Conservation (phyloP, 805 yeast genomes). For the Lipomyces starkeyi region DNA sequence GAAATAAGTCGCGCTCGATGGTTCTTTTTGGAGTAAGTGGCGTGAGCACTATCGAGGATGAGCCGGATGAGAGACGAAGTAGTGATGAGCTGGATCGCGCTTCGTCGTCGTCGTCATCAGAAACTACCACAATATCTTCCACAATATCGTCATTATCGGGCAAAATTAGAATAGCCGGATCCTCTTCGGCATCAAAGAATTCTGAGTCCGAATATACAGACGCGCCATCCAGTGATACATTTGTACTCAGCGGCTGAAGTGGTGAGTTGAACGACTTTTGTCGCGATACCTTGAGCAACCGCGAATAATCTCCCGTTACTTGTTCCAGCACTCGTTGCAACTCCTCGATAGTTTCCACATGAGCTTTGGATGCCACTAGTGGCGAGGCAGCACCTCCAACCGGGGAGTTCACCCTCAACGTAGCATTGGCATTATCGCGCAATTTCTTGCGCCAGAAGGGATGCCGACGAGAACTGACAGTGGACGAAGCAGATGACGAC, state of each 20-base stretch:
- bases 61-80: constrained; percentile 12
- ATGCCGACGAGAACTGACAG: constrained; percentile 5
- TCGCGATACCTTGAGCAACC: constrained; percentile 9
- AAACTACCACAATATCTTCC: constrained; percentile 63
- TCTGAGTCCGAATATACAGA: constrained; percentile 45
- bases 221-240: constrained; percentile 19
- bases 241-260: constrained; percentile 5
- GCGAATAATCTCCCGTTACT: constrained; percentile 16
- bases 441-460: constrained; percentile 19
- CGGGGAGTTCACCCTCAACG: background rate
- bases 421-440: background rate
- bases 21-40: constrained; percentile 19
- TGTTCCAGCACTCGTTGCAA: constrained; percentile 20
- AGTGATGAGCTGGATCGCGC: constrained; percentile 21
- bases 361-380: constrained; percentile 6
- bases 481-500: constrained; percentile 11
- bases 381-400: background rate
- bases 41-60: constrained; percentile 9
- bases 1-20: constrained; percentile 18
- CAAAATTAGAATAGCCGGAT: constrained; percentile 29
- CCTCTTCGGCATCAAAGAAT: constrained; percentile 74
- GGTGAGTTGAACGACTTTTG: constrained; percentile 14
- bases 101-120: constrained; percentile 46
- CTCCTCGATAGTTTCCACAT: constrained; percentile 14
- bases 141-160: constrained; percentile 51